Evolutionary conservation across 140 eudicot species (phyloP).

Genomic region (Senecio squalidus): DNA sequence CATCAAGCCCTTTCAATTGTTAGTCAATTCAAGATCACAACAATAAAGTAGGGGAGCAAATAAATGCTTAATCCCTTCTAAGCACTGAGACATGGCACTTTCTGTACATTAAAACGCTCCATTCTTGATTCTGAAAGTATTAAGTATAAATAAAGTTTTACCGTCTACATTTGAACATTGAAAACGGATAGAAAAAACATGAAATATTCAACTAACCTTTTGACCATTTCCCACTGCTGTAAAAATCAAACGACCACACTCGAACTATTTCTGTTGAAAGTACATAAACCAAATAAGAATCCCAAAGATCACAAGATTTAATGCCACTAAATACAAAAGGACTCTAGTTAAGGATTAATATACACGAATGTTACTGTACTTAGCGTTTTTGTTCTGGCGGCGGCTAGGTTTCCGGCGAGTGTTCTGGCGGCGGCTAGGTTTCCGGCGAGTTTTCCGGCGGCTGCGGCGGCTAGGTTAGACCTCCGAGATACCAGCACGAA

Average conservation of each 20-base stretch:
- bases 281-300: slow-evolving; percentile 1
- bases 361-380: too few relatives aligned
- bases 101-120: slow-evolving; percentile 56
- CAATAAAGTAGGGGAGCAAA: slow-evolving; percentile 68
- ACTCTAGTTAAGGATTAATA: neutral
- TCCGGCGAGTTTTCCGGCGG: too few relatives aligned
- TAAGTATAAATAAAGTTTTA: neutral
- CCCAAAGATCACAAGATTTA: neutral
- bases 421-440: too few relatives aligned
- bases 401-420: too few relatives aligned
- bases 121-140: too few relatives aligned
- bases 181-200: neutral
- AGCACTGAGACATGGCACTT: too few relatives aligned
- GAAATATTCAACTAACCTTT: slow-evolving; percentile 37
- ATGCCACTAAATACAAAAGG: neutral
- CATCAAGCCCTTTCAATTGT: slow-evolving; percentile 74
- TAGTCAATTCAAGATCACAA: slow-evolving; percentile 64
- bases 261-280: slow-evolving; percentile 15
- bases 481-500: too few relatives aligned
- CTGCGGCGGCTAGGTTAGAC: too few relatives aligned
- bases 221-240: slow-evolving; percentile 58
- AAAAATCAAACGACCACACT: slow-evolving; percentile 1
- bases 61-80: slow-evolving; percentile 84
- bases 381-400: too few relatives aligned
- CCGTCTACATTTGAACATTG: neutral